A percentile compares a stretch with the other conserved stretches of the same genome.
These are phyloP conservation scores for Podospora tetraspora DNA, from an alignment of 495 filamentous ascomycete genomes.

Conservation along the genomic window DNA sequence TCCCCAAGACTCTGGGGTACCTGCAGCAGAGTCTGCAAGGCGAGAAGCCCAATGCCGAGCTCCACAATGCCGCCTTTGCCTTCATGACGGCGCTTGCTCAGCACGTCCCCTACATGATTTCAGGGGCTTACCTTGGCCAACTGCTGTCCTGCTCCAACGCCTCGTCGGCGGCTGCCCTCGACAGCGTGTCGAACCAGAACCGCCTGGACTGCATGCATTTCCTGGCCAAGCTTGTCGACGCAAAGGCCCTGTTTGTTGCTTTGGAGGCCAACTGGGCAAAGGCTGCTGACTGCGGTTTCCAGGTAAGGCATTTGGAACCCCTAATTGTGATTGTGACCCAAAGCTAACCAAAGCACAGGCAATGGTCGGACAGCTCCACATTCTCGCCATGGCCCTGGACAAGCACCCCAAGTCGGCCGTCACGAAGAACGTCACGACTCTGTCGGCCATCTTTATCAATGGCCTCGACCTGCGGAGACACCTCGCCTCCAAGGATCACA, in stretches of 20 bases:
- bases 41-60: slow-evolving; percentile 48
- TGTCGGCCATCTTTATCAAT: slow-evolving; percentile 66
- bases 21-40: slow-evolving; percentile 56
- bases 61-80: slow-evolving; percentile 77
- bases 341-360: slow-evolving; percentile 42
- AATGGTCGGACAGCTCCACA: slow-evolving; percentile 58
- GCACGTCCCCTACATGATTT: slow-evolving; percentile 80
- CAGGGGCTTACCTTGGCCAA: slow-evolving; percentile 61
- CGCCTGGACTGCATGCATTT: slow-evolving; percentile 64
- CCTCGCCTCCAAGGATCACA: slow-evolving; percentile 26
- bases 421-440: slow-evolving; percentile 57
- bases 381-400: slow-evolving; percentile 63
- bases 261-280: slow-evolving; percentile 63
- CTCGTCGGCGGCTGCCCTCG: slow-evolving; percentile 55
- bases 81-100: slow-evolving; percentile 73
- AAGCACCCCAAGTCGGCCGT: slow-evolving; percentile 70
- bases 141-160: slow-evolving; percentile 62
- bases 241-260: slow-evolving; percentile 59
- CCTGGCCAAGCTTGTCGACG: slow-evolving; percentile 65
- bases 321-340: slow-evolving; percentile 10
- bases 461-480: slow-evolving; percentile 67
- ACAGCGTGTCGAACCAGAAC: slow-evolving; percentile 54
- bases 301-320: slow-evolving; percentile 40
- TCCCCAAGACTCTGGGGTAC: slow-evolving; percentile 63
- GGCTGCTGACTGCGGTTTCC: slow-evolving; percentile 54